phyloP scores from a whole-genome alignment of 768 basidiomycete species.

The Pulveroboletus sp. region DNA sequence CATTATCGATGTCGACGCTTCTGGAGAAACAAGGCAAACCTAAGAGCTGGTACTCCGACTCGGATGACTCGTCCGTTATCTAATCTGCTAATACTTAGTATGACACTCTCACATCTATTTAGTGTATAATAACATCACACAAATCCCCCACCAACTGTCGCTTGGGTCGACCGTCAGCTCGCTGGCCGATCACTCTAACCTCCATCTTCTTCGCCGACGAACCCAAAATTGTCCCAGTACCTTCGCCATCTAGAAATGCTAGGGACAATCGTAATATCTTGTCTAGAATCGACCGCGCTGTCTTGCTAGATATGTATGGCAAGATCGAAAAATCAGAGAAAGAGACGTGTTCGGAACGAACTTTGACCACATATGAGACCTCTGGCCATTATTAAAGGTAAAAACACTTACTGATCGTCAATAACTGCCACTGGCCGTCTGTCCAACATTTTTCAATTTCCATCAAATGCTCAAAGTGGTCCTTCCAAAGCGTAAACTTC shows the following conservation, averaged over 20 bases:
- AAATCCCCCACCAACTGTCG: slow-evolving; percentile 20
- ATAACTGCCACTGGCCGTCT: slow-evolving; percentile 38
- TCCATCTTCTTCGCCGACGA: slow-evolving; percentile 20
- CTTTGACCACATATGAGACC: slow-evolving; percentile 10
- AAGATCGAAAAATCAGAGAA: slow-evolving; percentile 31
- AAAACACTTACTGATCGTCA: slow-evolving; percentile 46
- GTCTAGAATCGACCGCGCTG: slow-evolving; percentile 20
- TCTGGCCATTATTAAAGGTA: neutral
- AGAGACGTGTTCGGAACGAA: slow-evolving; percentile 21
- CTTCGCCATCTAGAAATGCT: slow-evolving; percentile 21
- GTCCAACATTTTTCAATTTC: slow-evolving; percentile 57
- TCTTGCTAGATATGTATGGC: slow-evolving; percentile 18
- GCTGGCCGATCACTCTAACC: slow-evolving; percentile 17
- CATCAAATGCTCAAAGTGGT: slow-evolving; percentile 61
- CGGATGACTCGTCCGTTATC: slow-evolving; percentile 12
- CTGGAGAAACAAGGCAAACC: neutral
- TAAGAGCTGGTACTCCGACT: neutral
- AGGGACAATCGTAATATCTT: slow-evolving; percentile 21
- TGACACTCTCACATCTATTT: neutral
- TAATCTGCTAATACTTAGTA: too few relatives aligned
- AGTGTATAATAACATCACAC: slow-evolving; percentile 25
- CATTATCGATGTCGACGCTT: slow-evolving; percentile 10
- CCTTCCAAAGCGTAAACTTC: slow-evolving; percentile 74
- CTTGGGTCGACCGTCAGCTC: slow-evolving; percentile 23
- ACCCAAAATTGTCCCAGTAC: neutral